Base-by-base conservation (phyloP, 2,329 filamentous ascomycete genomes). In the Cladosporium colombiae region DNA sequence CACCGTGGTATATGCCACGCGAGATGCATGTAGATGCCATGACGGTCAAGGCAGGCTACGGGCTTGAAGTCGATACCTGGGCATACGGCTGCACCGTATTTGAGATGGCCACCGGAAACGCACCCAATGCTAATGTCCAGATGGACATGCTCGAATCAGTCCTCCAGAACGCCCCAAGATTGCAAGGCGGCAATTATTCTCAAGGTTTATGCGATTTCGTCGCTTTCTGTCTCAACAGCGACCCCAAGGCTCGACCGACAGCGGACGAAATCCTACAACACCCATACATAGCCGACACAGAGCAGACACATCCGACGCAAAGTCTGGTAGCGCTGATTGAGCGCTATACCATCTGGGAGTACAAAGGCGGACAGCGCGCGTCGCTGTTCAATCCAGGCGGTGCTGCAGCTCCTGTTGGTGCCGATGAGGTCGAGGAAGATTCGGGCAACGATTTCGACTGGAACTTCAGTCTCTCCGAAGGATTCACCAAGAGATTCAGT, bases 1-100 rank as follows among this genome's bases (percentile, higher is more conserved):
- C 92, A 0, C 89, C 89, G 3, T 88, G 93, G 77, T 95, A 91
- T 90, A 93, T 95, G 91, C 90, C 92, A 0, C 91, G 90, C 0
- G 92, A 95, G 72, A 82, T 94, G 14, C 57, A 73, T 27, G 70
- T 70, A 1, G 88, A 78, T 61, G 70, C 56, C 18, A 16, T 27
- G n/a, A 25, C 64, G 18, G 64, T 65, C 29, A 37, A 57, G 16
- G 31, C 74, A 68, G 74, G 71, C 3, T 84, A 84, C 70, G 81
- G 82, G 13, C 80, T 76, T 7, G 82, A 84, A 65, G 78, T 84
- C 52, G 91, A 95, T 71, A 92, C 93, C 60, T 95, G 92, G 91
- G 91, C 91, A 2, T 93, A 92, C 74, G 92, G 91, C 1, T 90
- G 91, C 68, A 90, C 93, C 76, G 83, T 92, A 1, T 92, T 87